Percentiles rank a stretch among this genome's conserved stretches.
Conservation (phyloP, 148 eudicot species). For the Arctostaphylos glauca region DNA sequence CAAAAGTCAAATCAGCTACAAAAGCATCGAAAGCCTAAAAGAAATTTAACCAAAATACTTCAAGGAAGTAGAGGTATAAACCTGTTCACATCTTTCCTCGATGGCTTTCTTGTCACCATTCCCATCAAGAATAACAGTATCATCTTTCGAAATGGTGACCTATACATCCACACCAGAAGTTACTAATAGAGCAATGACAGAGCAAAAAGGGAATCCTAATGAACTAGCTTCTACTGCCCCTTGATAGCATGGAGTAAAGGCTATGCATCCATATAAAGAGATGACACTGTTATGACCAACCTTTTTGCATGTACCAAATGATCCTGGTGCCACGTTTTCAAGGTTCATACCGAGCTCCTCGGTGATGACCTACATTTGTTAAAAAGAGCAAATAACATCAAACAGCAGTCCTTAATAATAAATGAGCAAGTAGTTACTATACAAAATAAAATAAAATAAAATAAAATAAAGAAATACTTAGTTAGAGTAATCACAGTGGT, state of each 20-base stretch:
- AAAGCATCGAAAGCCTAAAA: background rate
- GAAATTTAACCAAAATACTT: background rate
- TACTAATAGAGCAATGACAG: background rate
- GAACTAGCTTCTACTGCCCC: background rate
- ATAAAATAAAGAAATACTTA: background rate
- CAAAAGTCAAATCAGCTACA: conserved; percentile 9
- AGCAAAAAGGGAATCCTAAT: background rate
- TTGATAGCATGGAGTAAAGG: background rate
- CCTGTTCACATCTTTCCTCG: conserved; percentile 92
- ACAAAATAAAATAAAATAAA: background rate
- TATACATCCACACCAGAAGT: conserved; percentile 18
- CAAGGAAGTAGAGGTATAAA: conserved; percentile 13
- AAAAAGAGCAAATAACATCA: background rate
- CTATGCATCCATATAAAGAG: background rate
- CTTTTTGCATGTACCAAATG: conserved; percentile 85
- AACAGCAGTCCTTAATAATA: background rate
- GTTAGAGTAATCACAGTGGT: background rate
- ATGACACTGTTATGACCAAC: conserved; percentile 22
- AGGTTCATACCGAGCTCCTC: conserved; percentile 84
- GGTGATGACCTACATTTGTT: conserved; percentile 58
- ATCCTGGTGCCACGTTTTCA: conserved; percentile 57
- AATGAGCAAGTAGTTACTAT: background rate
- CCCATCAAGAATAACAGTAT: conserved; percentile 87
- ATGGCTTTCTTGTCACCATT: conserved; percentile 76
- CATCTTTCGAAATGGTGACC: conserved; percentile 86